Percentiles rank a stretch among this genome's conserved stretches.
Conservation (phyloP, 345 rosid species). For the Triadica sebifera region DNA sequence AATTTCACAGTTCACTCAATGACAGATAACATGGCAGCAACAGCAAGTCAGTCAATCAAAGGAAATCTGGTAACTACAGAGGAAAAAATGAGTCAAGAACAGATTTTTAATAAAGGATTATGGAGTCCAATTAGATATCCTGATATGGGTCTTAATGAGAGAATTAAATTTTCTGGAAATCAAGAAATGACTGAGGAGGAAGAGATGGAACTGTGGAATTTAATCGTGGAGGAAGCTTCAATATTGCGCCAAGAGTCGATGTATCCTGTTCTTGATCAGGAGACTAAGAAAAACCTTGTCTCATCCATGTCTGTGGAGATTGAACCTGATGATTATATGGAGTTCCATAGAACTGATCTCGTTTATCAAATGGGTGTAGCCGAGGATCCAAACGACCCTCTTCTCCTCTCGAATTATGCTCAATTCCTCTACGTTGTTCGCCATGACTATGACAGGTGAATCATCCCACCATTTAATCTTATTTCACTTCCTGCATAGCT, state of each 20-base stretch:
- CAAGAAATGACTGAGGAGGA: conserved; percentile 24
- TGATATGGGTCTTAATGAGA: neutral
- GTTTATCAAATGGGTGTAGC: conserved; percentile 53
- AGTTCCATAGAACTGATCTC: conserved; percentile 48
- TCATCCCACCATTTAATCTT: neutral
- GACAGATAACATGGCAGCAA: conserved; percentile 25
- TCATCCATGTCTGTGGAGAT: conserved; percentile 40
- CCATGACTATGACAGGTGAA: conserved; percentile 61
- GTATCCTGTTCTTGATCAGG: conserved; percentile 37
- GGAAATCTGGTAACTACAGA: neutral
- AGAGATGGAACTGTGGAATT: conserved; percentile 53
- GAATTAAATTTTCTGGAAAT: neutral
- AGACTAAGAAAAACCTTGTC: conserved; percentile 33
- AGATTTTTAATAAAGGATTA: neutral
- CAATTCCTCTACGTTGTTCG: conserved; percentile 59
- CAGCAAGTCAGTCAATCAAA: neutral
- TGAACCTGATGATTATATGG: conserved; percentile 46
- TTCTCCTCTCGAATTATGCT: conserved; percentile 70
- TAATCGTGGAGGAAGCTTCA: conserved; percentile 47
- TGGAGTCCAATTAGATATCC: conserved; percentile 16
- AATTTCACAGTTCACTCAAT: conserved; percentile 65
- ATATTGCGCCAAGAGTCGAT: conserved; percentile 28
- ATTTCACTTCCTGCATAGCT: neutral
- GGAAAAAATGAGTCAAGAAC: conserved; percentile 16
- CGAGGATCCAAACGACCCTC: conserved; percentile 57